Evolutionary conservation across 2,329 filamentous ascomycete species (phyloP), one percentile per base, ranked within the genome.

Genomic region (Trichoderma gracile): DNA sequence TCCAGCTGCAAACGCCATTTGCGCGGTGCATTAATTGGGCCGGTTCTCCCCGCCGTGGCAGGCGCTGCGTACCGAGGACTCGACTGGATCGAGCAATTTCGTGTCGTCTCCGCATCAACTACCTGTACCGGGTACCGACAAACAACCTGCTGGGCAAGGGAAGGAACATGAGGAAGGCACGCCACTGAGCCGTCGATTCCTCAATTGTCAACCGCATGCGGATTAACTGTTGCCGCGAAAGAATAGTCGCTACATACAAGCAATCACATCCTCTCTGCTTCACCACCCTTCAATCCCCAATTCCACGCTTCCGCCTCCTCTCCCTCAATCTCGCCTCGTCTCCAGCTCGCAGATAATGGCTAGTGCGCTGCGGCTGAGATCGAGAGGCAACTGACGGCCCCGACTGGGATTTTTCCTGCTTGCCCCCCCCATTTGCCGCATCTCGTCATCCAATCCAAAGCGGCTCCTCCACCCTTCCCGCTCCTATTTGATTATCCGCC

Each of bases 331-430:
- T 53, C 57, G 47, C 47, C 23, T 61, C 57, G 12, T 50, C 46
- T 17, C 23, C 27, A 49, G 46, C 40, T 21, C n/a, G 40, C 47
- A 33, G 12, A 33, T 27, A 60, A 43, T 42, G 27, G 46, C 33
- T 62, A 62, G 58, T 62, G 58, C 58, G 49, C 58, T 62, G 58
- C 58, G 58, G 58, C 49, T 62, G 58, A 62, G 49, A 62, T 27
- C 27, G 15, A 40, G 25, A 47, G 43, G 33, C n/a, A n/a, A n/a
- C 40, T 43, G 23, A 43, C 15, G 21, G 21, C 52, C 40, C 30
- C 19, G 55, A 30, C 43, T 38, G 45, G 56, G 40, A 19, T 55
- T 38, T 52, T 30, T 14, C 40, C 14, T 19, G 19, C 40, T 9
- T 9, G 7, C 30, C 49, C 54, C 54, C 55, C 56, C 56, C 49